Evolutionary conservation across 1,284 basidiomycete genomes (phyloP).

Genomic region (Rhodotorula sp.): DNA sequence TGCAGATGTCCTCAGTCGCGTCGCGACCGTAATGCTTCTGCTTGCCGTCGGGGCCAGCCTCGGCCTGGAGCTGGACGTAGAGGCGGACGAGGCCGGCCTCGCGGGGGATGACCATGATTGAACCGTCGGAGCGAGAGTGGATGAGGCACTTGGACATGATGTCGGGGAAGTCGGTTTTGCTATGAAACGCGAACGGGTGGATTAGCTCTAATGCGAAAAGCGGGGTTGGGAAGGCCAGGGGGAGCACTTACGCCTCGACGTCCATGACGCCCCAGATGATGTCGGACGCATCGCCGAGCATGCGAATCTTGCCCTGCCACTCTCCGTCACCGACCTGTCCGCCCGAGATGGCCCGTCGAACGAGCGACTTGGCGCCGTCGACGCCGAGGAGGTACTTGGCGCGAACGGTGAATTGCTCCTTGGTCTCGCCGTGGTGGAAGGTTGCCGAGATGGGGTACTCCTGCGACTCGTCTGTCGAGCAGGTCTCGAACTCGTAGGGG

Average conservation of each 20-base stretch:
- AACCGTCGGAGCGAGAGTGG: conserved; percentile 44
- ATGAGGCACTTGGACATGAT: conserved; percentile 45
- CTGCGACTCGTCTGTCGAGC: conserved; percentile 36
- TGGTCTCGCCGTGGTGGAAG: conserved; percentile 30
- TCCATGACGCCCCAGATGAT: conserved; percentile 48
- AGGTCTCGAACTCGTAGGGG: conserved; percentile 41
- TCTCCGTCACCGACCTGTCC: conserved; percentile 42
- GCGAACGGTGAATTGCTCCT: conserved; percentile 41
- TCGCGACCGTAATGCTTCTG: conserved; percentile 41
- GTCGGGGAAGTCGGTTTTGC: conserved; percentile 43
- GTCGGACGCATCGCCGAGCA: conserved; percentile 49
- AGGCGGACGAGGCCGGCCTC: conserved; percentile 45
- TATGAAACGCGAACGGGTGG: not conserved
- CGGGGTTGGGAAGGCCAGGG: not conserved
- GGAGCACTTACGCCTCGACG: conserved; percentile 24
- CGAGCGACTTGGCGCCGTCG: conserved; percentile 48
- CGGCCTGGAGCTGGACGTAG: conserved; percentile 45
- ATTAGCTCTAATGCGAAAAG: not conserved
- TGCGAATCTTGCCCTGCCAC: conserved; percentile 44
- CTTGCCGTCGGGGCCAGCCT: conserved; percentile 30
- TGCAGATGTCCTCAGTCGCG: conserved; percentile 49
- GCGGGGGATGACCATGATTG: conserved; percentile 47
- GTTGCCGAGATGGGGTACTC: conserved; percentile 34
- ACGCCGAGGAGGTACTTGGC: conserved; percentile 51
- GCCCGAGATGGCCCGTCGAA: conserved; percentile 47